These are phyloP conservation scores for Lagerstroemia speciosa DNA, from an alignment of 345 rosid genomes.

Conservation along the genomic window DNA sequence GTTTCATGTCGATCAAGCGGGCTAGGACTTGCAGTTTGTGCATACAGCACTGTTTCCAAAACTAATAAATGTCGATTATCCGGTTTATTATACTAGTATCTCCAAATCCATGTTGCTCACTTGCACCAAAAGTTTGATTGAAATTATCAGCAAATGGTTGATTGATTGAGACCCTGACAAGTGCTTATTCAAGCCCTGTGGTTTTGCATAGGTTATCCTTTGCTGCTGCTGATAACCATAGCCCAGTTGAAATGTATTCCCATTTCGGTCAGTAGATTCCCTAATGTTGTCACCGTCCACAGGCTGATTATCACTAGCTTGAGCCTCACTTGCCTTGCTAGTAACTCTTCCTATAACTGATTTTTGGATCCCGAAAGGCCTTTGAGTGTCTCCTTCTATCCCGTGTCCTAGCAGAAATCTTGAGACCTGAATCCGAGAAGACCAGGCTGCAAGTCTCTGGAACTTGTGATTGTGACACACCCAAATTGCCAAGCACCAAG, in stretches of 20 bases:
- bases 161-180: slow-evolving; percentile 19
- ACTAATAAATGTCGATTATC: too few species aligned
- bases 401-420: slow-evolving; percentile 1
- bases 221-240: slow-evolving; percentile 23
- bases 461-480: slow-evolving; percentile 5
- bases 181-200: slow-evolving; percentile 25
- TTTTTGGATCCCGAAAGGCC: slow-evolving; percentile 5
- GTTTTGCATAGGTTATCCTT: slow-evolving; percentile 18
- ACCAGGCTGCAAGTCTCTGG: slow-evolving; percentile 6
- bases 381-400: neutral
- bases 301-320: slow-evolving; percentile 1
- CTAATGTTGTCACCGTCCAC: slow-evolving; percentile 2
- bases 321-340: slow-evolving; percentile 9
- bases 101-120: slow-evolving; percentile 21
- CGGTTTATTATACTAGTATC: too few species aligned
- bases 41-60: too few species aligned
- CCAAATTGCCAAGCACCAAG: slow-evolving; percentile 5
- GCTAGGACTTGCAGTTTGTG: too few species aligned
- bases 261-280: slow-evolving; percentile 11
- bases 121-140: slow-evolving; percentile 35
- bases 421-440: slow-evolving; percentile 5
- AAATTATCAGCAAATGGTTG: slow-evolving; percentile 24
- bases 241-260: slow-evolving; percentile 18
- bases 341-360: slow-evolving; percentile 3
- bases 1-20: too few species aligned